These are phyloP conservation scores for Pestalotiopsis fici DNA, from an alignment of 2,329 filamentous ascomycete genomes.

Conservation along the genomic window DNA sequence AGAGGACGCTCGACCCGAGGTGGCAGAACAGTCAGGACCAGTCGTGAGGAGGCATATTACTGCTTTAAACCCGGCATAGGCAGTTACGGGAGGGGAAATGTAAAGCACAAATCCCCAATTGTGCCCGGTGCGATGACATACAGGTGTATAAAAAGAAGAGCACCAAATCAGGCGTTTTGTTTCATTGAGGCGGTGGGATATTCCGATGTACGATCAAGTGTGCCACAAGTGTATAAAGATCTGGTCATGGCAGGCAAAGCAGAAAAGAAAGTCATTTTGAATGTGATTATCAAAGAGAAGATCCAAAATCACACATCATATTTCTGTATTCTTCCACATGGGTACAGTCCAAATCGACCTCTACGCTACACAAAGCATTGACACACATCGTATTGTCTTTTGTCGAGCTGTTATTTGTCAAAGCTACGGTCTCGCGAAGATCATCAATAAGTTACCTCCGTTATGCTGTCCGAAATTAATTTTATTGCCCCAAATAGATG, in stretches of 20 bases:
- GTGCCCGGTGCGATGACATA: not conserved
- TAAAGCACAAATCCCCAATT: not conserved
- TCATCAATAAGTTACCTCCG: no score
- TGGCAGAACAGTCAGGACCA: slow-evolving; percentile 38
- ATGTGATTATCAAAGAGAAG: not conserved
- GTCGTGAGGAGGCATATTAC: slow-evolving; percentile 18
- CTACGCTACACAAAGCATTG: no score
- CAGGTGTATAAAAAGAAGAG: not conserved
- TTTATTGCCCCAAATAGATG: no score
- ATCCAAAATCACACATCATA: not conserved
- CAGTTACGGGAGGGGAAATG: not conserved
- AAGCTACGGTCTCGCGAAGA: no score
- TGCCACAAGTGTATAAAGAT: slow-evolving; percentile 1
- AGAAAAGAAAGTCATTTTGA: not conserved
- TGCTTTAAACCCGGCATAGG: not conserved
- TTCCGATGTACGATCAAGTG: slow-evolving; percentile 17
- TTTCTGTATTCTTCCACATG: no score
- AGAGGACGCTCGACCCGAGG: slow-evolving; percentile 44
- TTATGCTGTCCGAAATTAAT: no score
- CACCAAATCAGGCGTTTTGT: not conserved
- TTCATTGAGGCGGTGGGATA: not conserved
- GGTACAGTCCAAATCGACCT: no score
- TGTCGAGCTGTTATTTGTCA: no score
- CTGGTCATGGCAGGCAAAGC: not conserved
- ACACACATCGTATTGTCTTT: no score